Evolutionary conservation across 2,329 filamentous ascomycete genomes (phyloP), one percentile per base, ranked within the genome.

Genomic region (Colletotrichum scovillei): DNA sequence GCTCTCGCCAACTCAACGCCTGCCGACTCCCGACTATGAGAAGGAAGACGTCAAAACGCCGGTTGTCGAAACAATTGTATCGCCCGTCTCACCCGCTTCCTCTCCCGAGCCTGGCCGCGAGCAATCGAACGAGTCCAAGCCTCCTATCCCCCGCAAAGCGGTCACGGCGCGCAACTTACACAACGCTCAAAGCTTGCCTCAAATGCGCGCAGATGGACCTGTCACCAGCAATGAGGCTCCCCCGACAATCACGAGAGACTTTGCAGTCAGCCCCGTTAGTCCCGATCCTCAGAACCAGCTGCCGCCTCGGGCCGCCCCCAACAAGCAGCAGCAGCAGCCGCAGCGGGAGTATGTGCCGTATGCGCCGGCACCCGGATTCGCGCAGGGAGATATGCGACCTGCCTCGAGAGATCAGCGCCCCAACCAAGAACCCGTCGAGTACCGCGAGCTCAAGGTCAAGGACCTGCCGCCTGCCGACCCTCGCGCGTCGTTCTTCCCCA

Each of bases 21-120:
- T 86, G 11, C 87, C 87, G 1, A 88, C 86, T 2, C 86, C 87
- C 19, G 87, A 88, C 57, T 88, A 88, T 70, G 83, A 83, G 52
- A 82, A 82, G 24, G 81, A 84, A 56, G 86, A 88, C 69, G 78
- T 82, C 64, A 82, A 82, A 72, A 81, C 81, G 16, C 80, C 82
- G 3, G 77, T 80, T 8, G 72, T 82, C 52, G 81, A 84, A 30
- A 79, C 78, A 3, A 79, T 84, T 59, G 79, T 83, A 28, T 85
- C 86, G 2, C 86, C 86, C 5, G 78, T 83, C 2, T 88, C 86
- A 8, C 86, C 86, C 7, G 84, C 83, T 12, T 82, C 85, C 4
- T 87, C 86, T 4, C 82, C 85, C 2, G 84, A 85, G 53, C 81
- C 83, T 12, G 78, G 76, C 2, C 63, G 68, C 38, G 75, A 74